phyloP scores from a whole-genome alignment of 2,329 filamentous ascomycete species.

The Monilinia polystroma region DNA sequence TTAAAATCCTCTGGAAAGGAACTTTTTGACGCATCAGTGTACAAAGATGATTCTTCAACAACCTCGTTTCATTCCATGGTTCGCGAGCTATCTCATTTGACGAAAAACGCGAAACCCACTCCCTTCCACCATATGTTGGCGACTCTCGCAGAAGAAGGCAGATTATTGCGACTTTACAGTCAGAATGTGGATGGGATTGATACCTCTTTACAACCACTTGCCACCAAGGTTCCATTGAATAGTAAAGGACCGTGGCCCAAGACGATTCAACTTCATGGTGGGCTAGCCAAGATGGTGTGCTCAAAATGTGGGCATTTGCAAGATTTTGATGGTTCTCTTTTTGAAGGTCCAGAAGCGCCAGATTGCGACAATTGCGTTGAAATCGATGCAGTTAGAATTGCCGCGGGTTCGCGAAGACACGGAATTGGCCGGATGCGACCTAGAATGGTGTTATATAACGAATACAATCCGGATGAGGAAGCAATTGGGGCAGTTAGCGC shows the following conservation, averaged over 20 bases:
- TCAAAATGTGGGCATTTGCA: constrained; percentile 81
- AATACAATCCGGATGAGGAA: constrained; percentile 93
- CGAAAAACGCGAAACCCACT: constrained; percentile 75
- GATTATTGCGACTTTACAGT: constrained; percentile 85
- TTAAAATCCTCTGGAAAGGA: constrained; percentile 92
- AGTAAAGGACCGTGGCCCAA: constrained; percentile 88
- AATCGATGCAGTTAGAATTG: constrained; percentile 73
- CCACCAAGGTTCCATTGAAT: constrained; percentile 77
- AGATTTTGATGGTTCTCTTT: constrained; percentile 74
- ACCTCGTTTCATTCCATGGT: constrained; percentile 96
- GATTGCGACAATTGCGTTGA: constrained; percentile 72
- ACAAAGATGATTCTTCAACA: constrained; percentile 86
- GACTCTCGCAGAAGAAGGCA: constrained; percentile 81
- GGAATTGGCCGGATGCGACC: constrained; percentile 88
- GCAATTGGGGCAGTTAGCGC: constrained; percentile 90
- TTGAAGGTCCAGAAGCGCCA: constrained; percentile 81
- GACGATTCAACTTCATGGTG: constrained; percentile 91
- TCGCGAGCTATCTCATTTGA: constrained; percentile 77
- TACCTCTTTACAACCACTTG: constrained; percentile 74
- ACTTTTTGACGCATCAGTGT: constrained; percentile 95
- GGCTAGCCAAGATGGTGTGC: constrained; percentile 94
- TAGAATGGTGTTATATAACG: constrained; percentile 95
- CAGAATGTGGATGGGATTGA: constrained; percentile 98
- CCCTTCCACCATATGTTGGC: constrained; percentile 92
- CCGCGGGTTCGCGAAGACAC: constrained; percentile 84